Conservation (phyloP, 805 yeast genomes). For the Lachancea fermentati region DNA sequence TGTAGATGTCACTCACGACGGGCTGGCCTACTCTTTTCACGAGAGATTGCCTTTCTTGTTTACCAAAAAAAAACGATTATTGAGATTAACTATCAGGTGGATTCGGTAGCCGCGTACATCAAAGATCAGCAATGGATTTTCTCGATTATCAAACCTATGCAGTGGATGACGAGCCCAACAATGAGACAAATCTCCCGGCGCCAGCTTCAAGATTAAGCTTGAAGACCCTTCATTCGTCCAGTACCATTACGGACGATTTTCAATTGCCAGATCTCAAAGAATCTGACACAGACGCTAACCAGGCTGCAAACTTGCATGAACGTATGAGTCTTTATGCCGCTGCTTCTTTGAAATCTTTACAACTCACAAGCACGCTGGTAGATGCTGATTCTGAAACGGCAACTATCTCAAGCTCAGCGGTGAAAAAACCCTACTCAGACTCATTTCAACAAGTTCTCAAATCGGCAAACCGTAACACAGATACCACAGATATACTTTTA, state of each 20-base stretch:
- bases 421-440: constrained; percentile 1
- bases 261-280: constrained; percentile 10
- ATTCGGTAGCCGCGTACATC: no score
- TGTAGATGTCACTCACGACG: no score
- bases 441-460: neutral
- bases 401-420: neutral
- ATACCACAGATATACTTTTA: constrained; percentile 23
- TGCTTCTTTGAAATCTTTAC: constrained; percentile 6
- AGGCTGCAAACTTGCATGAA: constrained; percentile 12
- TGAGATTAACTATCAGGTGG: no score
- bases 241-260: constrained; percentile 8
- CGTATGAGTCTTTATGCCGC: constrained; percentile 21
- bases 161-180: constrained; percentile 23
- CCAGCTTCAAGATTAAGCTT: constrained; percentile 26
- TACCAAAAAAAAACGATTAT: no score
- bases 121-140: constrained; percentile 36
- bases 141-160: constrained; percentile 45
- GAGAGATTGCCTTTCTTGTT: no score
- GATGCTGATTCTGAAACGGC: neutral
- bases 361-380: neutral
- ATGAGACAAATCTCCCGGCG: constrained; percentile 23
- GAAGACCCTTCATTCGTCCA: constrained; percentile 12
- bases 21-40: no score
- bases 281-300: constrained; percentile 1
- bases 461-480: constrained; percentile 8